Evolutionary conservation across 495 filamentous ascomycete species (phyloP).

Genomic region (Daldinia decipiens): DNA sequence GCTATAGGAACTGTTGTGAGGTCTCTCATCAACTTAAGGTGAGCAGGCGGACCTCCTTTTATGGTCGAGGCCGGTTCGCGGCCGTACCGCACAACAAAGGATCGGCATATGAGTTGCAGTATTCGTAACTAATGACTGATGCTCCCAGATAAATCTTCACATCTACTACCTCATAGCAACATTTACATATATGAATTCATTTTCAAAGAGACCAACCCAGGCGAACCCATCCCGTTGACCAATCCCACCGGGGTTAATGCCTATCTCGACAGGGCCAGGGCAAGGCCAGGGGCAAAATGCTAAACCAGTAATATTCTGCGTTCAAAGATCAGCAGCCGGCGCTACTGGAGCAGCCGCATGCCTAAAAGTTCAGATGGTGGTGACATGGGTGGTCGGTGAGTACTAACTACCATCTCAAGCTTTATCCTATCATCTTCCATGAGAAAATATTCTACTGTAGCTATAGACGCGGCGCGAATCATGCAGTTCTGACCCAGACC

Average conservation of each 20-base stretch:
- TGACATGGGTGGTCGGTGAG: conserved; percentile 34
- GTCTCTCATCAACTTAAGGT: conserved; percentile 10
- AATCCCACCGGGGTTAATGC: conserved; percentile 34
- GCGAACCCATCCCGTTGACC: conserved; percentile 20
- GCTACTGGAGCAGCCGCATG: conserved; percentile 43
- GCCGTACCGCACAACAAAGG: conserved; percentile 14
- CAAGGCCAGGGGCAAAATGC: conserved; percentile 23
- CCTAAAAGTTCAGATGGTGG: conserved; percentile 32
- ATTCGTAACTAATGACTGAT: conserved; percentile 25
- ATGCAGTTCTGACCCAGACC: conserved; percentile 30
- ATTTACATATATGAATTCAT: conserved; percentile 38
- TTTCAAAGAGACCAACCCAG: conserved; percentile 36
- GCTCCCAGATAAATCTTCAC: conserved; percentile 19
- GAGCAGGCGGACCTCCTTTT: conserved; percentile 33
- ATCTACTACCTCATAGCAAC: conserved; percentile 23
- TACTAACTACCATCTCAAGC: conserved; percentile 29
- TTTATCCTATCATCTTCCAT: conserved; percentile 27
- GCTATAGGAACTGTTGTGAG: conserved; percentile 20
- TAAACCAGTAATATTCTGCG: conserved; percentile 23
- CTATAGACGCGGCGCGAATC: conserved; percentile 36
- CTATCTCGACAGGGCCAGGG: conserved; percentile 32
- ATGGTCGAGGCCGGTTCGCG: conserved; percentile 20
- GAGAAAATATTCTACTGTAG: conserved; percentile 31
- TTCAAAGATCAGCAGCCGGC: conserved; percentile 38
- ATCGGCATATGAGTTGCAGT: conserved; percentile 42